Conservation (phyloP, 345 rosid genomes). For the Eutrema heterophyllum region DNA sequence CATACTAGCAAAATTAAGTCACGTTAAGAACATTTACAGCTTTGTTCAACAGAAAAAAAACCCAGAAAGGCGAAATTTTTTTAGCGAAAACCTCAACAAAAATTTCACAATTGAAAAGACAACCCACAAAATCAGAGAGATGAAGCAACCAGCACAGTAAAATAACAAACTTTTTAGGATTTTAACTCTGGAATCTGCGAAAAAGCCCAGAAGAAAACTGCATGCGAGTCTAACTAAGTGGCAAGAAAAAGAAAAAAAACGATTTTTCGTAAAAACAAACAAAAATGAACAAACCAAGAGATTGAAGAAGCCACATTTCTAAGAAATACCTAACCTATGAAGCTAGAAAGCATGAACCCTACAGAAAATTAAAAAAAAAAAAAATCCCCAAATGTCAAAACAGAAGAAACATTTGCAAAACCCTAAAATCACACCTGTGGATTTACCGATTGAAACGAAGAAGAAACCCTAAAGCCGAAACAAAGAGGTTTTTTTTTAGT, state of each 20-base stretch:
- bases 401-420: neutral
- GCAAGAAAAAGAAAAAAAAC: neutral
- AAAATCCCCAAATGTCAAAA: neutral
- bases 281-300: neutral
- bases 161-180: neutral
- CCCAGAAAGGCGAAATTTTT: neutral
- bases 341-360: neutral
- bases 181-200: neutral
- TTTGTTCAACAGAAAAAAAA: neutral
- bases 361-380: neutral
- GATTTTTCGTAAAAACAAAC: neutral
- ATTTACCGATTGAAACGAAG: neutral
- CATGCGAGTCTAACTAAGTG: slow-evolving; percentile 1
- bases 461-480: slow-evolving; percentile 20
- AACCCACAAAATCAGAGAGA: neutral
- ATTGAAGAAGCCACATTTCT: slow-evolving; percentile 19
- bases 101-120: neutral
- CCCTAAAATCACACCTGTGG: slow-evolving; percentile 13
- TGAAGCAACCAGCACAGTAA: neutral
- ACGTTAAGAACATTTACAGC: neutral
- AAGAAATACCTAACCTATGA: neutral
- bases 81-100: neutral
- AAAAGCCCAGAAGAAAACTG: neutral
- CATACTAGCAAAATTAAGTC: neutral
- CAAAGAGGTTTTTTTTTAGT: neutral